Percentiles rank a stretch among this genome's conserved stretches.
Evolutionary conservation across 148 eudicot genomes (phyloP).

Genomic region (Nyssa sinensis): DNA sequence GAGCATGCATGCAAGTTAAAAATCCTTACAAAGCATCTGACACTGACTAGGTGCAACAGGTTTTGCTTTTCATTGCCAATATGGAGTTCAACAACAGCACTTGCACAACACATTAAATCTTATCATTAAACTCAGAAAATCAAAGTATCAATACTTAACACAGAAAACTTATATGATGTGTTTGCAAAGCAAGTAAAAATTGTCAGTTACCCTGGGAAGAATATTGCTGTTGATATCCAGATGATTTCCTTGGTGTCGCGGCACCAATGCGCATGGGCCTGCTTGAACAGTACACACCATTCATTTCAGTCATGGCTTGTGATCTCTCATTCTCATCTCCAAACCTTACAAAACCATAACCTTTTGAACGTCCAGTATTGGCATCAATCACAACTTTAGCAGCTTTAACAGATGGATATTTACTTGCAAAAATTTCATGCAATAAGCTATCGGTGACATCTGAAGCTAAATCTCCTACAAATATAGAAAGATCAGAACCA

Average conservation of each 20-base stretch:
- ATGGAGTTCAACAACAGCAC: background rate
- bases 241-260: slow-evolving; percentile 88
- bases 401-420: slow-evolving; percentile 89
- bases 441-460: slow-evolving; percentile 85
- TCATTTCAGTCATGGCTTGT: slow-evolving; percentile 93
- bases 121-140: background rate
- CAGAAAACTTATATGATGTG: background rate
- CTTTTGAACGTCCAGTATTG: slow-evolving; percentile 89
- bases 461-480: slow-evolving; percentile 98
- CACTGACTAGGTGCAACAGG: background rate
- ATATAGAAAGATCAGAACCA: slow-evolving; percentile 89
- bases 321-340: slow-evolving; percentile 88
- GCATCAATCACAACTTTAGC: slow-evolving; percentile 96
- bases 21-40: no score
- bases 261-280: slow-evolving; percentile 98
- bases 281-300: slow-evolving; percentile 79
- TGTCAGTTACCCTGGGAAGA: slow-evolving; percentile 36
- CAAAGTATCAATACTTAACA: background rate
- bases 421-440: slow-evolving; percentile 73
- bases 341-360: slow-evolving; percentile 96
- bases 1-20: no score
- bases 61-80: background rate
- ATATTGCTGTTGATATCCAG: slow-evolving; percentile 72
- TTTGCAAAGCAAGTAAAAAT: background rate
- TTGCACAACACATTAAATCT: background rate